phyloP scores from a whole-genome alignment of 768 basidiomycete genomes.

The Jaapia argillacea region DNA sequence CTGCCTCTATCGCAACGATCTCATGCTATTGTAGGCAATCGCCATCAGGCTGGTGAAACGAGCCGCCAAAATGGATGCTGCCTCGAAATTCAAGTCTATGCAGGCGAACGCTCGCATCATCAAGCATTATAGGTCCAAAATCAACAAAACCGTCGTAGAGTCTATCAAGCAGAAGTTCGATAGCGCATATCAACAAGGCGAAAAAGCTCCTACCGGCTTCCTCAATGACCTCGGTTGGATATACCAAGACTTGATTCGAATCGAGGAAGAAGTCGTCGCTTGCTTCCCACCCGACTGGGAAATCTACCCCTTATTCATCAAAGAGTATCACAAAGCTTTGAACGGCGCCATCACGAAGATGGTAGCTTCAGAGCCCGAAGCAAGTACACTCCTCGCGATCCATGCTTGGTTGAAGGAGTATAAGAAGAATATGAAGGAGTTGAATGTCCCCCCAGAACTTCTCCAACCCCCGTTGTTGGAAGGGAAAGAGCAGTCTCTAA shows the following conservation, averaged over 20 bases:
- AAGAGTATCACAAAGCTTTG: slow-evolving; percentile 84
- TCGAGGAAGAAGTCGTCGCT: slow-evolving; percentile 81
- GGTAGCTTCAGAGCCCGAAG: slow-evolving; percentile 69
- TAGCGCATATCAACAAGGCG: slow-evolving; percentile 48
- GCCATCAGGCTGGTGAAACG: slow-evolving; percentile 93
- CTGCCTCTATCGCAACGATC: background rate
- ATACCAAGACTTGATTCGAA: slow-evolving; percentile 90
- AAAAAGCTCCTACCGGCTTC: slow-evolving; percentile 61
- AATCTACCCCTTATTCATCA: slow-evolving; percentile 72
- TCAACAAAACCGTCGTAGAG: slow-evolving; percentile 69
- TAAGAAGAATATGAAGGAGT: slow-evolving; percentile 89
- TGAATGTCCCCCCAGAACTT: slow-evolving; percentile 71
- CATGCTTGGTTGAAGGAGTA: slow-evolving; percentile 97
- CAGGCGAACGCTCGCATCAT: slow-evolving; percentile 87
- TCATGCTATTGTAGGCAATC: slow-evolving; percentile 52
- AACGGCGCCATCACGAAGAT: slow-evolving; percentile 65
- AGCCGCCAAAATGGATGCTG: slow-evolving; percentile 84
- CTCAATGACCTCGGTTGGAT: slow-evolving; percentile 79
- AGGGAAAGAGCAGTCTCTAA: slow-evolving; percentile 86
- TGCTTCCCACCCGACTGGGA: slow-evolving; percentile 93
- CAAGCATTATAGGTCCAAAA: slow-evolving; percentile 91
- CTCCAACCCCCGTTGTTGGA: slow-evolving; percentile 88
- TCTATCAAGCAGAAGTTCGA: slow-evolving; percentile 70
- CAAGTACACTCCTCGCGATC: slow-evolving; percentile 76
- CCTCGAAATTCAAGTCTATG: slow-evolving; percentile 88